Conservation (phyloP, 2,329 filamentous ascomycete genomes). For the Hypoxylon sp. region DNA sequence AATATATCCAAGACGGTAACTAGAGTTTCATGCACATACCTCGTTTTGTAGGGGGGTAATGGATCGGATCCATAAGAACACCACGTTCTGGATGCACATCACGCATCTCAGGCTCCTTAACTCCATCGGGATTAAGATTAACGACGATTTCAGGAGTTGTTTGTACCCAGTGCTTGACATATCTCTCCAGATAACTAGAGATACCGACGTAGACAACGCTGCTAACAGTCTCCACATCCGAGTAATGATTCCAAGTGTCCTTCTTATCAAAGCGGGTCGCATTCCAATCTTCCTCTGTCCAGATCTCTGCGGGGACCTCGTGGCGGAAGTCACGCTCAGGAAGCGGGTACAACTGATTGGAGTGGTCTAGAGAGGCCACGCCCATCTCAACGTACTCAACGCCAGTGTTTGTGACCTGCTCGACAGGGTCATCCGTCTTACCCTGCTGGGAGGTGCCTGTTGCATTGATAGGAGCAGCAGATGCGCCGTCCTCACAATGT, state of each 20-base stretch:
- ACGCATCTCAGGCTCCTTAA: conserved; percentile 52
- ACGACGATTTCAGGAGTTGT: conserved; percentile 26
- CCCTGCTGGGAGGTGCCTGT: not conserved
- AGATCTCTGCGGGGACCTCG: not conserved
- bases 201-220: not conserved
- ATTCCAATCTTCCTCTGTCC: conserved; percentile 4
- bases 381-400: not conserved
- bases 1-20: not conserved
- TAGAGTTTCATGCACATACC: conserved; percentile 29
- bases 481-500: not conserved
- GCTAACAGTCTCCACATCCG: not conserved
- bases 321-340: not conserved
- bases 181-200: conserved; percentile 7
- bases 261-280: not conserved
- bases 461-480: not conserved
- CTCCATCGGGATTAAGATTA: conserved; percentile 53
- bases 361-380: not conserved
- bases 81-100: conserved; percentile 60
- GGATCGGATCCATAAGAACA: conserved; percentile 53
- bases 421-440: not conserved
- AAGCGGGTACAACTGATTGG: not conserved
- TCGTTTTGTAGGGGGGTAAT: conserved; percentile 53
- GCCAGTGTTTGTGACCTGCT: not conserved
- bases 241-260: not conserved
- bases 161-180: conserved; percentile 43